Base-by-base conservation (phyloP, 331 rosid genomes). In the Acacia concinna region DNA sequence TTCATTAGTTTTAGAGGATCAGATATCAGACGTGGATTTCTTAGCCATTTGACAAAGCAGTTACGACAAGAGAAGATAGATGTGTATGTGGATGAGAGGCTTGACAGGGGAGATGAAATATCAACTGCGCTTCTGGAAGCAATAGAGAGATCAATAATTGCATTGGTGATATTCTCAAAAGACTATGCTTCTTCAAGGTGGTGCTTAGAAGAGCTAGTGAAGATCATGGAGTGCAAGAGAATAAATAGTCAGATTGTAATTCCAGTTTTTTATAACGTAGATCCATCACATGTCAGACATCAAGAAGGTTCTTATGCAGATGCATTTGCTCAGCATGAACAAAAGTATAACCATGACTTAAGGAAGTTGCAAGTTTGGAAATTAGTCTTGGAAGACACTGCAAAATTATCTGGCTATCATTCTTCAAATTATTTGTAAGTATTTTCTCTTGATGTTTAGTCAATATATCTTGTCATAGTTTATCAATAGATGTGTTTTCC, bases 121-220 rank as follows among this genome's bases (percentile, higher is more conserved):
- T 72, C 54, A 20, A 5, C 2, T 5, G n/a, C 32, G 34, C 46
- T 62, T 41, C 11, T 75, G 0, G 5, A 2, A 25, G 71, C 70
- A 9, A 60, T 75, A 5, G 79, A 62, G 10, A 54, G 17, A 18
- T 75, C 79, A 7, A 14, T 2, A 1, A 38, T 75, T 25, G 63
- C 70, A 0, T 3, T 75, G 14, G 4, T 75, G 31, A 18, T 75
- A 14, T 75, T 75, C 1, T 75, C 60, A 0, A 0, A 75, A 25
- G 3, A 59, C 11, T 71, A 71, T 30, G 60, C 75, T 70, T 70
- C 75, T 46, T 70, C 59, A 8, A 46, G 1, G 7, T 71, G 75
- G 62, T 70, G 75, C 27, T 28, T 70, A 14, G 27, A 44, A 3
- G 75, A 70, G 12, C 59, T 70, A 17, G 40, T 1, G 17, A 46